Conservation (phyloP, 1,139 yeast species). For the Debaryomycetaceae sp. region DNA sequence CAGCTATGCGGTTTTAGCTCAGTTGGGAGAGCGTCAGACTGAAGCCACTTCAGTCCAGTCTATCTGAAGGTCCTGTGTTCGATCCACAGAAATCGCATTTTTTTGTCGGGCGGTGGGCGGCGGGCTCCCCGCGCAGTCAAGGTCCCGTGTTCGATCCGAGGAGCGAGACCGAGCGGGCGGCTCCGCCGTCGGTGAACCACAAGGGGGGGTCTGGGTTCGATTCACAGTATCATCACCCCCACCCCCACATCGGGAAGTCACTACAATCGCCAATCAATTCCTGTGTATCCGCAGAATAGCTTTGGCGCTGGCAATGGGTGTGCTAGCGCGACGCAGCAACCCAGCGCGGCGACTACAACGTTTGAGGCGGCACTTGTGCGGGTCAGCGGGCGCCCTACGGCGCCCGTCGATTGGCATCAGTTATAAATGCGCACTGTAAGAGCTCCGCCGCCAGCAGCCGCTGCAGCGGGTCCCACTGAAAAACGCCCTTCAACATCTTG, state of each 20-base stretch:
- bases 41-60: conserved; percentile 37
- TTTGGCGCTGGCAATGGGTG: too few species aligned
- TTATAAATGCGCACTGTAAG: conserved; percentile 28
- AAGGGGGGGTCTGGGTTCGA: conserved; percentile 56
- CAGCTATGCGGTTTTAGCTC: conserved; percentile 43
- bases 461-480: conserved; percentile 54
- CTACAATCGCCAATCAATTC: too few species aligned
- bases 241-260: too few species aligned
- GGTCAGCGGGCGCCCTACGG: too few species aligned
- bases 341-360: too few species aligned
- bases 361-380: too few species aligned
- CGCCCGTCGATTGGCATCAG: neutral
- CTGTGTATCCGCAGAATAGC: too few species aligned
- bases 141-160: too few species aligned
- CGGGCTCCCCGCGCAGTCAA: too few species aligned
- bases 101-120: too few species aligned
- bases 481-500: conserved; percentile 33
- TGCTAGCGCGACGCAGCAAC: too few species aligned
- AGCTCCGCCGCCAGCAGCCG: conserved; percentile 43
- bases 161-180: too few species aligned
- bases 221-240: conserved; percentile 43
- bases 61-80: conserved; percentile 56
- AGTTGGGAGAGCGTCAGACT: conserved; percentile 58
- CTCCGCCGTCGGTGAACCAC: conserved; percentile 15
- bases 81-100: conserved; percentile 49